Conservation (phyloP, 495 filamentous ascomycete species). For the Friedmanniomyces endolithicus region DNA sequence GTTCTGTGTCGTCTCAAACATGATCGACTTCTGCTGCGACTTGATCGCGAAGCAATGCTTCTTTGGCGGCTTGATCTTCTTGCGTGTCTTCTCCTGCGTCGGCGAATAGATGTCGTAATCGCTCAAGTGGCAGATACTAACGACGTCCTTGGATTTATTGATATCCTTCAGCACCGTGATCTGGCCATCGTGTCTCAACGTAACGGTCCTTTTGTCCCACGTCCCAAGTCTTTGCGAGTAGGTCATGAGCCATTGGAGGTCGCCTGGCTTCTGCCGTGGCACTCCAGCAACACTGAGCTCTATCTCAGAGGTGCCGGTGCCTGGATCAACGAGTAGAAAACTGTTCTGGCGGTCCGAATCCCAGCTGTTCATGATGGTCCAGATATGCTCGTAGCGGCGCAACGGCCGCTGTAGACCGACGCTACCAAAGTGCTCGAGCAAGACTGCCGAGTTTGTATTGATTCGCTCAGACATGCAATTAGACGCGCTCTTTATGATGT, state of each 20-base stretch:
- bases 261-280: conserved; percentile 45
- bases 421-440: conserved; percentile 62
- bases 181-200: conserved; percentile 61
- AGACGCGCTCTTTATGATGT: conserved; percentile 51
- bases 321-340: conserved; percentile 47
- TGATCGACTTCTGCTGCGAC: conserved; percentile 77
- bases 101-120: conserved; percentile 89
- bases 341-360: conserved; percentile 60
- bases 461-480: conserved; percentile 45
- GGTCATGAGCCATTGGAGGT: conserved; percentile 57
- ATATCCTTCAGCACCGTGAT: conserved; percentile 61
- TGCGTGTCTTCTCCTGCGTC: conserved; percentile 41
- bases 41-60: conserved; percentile 79
- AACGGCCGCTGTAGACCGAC: conserved; percentile 75
- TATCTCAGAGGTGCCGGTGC: conserved; percentile 34
- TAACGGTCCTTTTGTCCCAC: conserved; percentile 81
- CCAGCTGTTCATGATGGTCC: conserved; percentile 90
- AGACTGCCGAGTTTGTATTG: conserved; percentile 44
- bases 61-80: conserved; percentile 40
- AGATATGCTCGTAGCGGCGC: conserved; percentile 73
- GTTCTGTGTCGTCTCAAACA: conserved; percentile 70
- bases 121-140: conserved; percentile 70
- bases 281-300: conserved; percentile 42
- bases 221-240: conserved; percentile 67
- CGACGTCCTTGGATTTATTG: conserved; percentile 47